These are phyloP conservation scores for Cyclanthera cordifolia DNA, from an alignment of 306 rosid species.

Conservation along the genomic window DNA sequence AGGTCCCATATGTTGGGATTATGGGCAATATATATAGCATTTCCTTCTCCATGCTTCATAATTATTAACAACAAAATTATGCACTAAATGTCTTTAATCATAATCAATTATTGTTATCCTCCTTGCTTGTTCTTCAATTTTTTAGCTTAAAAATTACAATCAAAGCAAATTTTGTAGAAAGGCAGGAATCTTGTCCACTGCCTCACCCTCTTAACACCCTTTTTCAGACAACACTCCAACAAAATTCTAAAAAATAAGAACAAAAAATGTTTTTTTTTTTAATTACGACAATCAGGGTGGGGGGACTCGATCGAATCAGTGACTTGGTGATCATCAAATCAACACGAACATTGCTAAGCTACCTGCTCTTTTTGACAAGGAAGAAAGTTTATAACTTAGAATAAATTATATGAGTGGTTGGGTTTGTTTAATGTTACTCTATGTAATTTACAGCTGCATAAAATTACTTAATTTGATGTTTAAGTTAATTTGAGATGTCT, in stretches of 20 bases:
- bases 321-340: no score
- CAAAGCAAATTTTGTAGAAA: neutral
- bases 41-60: neutral
- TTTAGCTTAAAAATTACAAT: neutral
- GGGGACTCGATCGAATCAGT: no score
- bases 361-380: no score
- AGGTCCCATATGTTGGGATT: constrained; percentile 17
- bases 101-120: constrained; percentile 1
- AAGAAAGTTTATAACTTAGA: no score
- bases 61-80: constrained; percentile 1
- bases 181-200: constrained; percentile 9
- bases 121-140: constrained; percentile 14
- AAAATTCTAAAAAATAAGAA: neutral
- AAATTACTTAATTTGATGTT: no score
- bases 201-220: neutral
- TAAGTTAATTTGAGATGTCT: no score
- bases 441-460: no score
- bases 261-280: no score
- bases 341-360: no score
- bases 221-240: neutral
- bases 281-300: no score
- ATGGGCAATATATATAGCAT: constrained; percentile 4
- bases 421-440: no score
- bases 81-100: constrained; percentile 6
- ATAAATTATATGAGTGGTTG: neutral